A percentile compares a stretch with the other conserved stretches of the same genome.
phyloP scores from a whole-genome alignment of 192 early-diverging fungal species.

The Podila horticola region DNA sequence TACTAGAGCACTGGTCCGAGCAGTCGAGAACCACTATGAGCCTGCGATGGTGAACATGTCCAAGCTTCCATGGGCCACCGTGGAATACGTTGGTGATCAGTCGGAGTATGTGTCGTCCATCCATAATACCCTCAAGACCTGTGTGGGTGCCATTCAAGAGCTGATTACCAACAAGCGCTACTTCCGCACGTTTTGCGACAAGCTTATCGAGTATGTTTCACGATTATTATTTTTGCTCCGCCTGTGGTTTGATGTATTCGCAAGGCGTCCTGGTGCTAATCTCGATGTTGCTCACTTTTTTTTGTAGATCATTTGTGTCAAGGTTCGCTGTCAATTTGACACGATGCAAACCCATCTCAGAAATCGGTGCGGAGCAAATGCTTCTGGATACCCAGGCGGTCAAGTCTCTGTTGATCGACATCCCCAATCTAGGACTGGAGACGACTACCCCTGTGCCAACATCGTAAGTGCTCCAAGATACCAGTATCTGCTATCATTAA shows the following conservation, averaged over 20 bases:
- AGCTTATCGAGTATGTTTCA: conserved; percentile 82
- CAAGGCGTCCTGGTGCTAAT: neutral
- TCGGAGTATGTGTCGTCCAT: conserved; percentile 84
- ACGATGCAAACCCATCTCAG: conserved; percentile 84
- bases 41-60: conserved; percentile 78
- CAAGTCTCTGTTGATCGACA: conserved; percentile 81
- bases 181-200: conserved; percentile 91
- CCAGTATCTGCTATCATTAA: neutral
- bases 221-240: neutral
- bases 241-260: conserved; percentile 4
- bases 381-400: conserved; percentile 94
- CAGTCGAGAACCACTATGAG: conserved; percentile 75
- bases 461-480: conserved; percentile 55
- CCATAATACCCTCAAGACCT: conserved; percentile 63
- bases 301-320: conserved; percentile 71
- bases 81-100: conserved; percentile 95
- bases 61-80: conserved; percentile 79
- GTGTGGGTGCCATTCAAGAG: conserved; percentile 67
- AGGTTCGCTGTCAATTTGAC: conserved; percentile 77
- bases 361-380: conserved; percentile 97
- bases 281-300: neutral
- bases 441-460: conserved; percentile 62
- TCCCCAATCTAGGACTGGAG: conserved; percentile 74
- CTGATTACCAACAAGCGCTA: conserved; percentile 79
- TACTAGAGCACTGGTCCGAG: conserved; percentile 74